phyloP scores from a whole-genome alignment of 345 rosid genomes.

The Hypericum androsaemum region DNA sequence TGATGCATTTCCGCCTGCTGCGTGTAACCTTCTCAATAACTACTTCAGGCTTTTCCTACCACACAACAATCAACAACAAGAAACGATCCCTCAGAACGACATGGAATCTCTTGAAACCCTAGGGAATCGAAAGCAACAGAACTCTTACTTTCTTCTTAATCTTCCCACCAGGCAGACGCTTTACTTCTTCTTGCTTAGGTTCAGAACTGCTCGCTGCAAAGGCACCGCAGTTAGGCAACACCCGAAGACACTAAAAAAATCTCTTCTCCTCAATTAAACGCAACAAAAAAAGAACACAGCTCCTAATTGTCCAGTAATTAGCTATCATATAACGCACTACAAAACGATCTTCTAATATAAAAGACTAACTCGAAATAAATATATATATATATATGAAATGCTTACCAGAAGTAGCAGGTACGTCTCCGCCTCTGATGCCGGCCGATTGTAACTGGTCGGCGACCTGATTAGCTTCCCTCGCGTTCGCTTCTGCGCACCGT shows the following conservation, averaged over 20 bases:
- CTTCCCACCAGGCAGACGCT: constrained; percentile 92
- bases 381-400: no score
- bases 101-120: no score
- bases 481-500: constrained; percentile 40
- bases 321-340: no score
- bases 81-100: no score
- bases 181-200: constrained; percentile 69
- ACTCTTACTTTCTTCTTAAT: constrained; percentile 78
- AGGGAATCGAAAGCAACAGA: not conserved
- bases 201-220: constrained; percentile 33
- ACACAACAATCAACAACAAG: no score
- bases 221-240: no score
- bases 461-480: constrained; percentile 51
- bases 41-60: constrained; percentile 83
- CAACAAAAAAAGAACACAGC: not conserved
- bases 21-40: constrained; percentile 82
- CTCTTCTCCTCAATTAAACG: no score
- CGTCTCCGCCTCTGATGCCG: constrained; percentile 48
- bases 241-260: no score
- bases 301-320: not conserved
- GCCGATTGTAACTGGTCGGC: constrained; percentile 54
- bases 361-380: not conserved
- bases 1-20: constrained; percentile 88
- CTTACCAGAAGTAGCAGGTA: constrained; percentile 28
- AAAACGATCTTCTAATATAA: not conserved